Evolutionary conservation across 2,329 filamentous ascomycete species (phyloP).

Genomic region (Aspergillus oerlinghausenensis): DNA sequence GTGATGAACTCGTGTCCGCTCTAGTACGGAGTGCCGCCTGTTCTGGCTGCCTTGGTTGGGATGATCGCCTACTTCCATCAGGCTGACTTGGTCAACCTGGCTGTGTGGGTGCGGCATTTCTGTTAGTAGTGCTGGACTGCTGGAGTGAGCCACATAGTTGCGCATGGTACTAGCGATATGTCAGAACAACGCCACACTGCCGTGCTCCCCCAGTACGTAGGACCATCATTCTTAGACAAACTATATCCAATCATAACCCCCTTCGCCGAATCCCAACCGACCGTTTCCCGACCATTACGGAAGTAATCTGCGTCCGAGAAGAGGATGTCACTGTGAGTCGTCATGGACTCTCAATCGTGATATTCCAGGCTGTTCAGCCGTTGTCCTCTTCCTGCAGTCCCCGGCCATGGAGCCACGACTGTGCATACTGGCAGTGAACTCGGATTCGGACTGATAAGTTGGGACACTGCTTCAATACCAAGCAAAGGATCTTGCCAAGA

Average conservation of each 20-base stretch:
- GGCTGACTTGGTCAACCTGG: background rate
- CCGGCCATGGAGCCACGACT: conserved; percentile 9
- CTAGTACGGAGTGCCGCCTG: conserved; percentile 4
- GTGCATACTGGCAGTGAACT: background rate
- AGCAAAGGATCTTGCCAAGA: background rate
- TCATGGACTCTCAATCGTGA: background rate
- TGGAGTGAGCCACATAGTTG: too few relatives aligned
- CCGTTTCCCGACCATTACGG: background rate
- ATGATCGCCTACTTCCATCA: conserved; percentile 1
- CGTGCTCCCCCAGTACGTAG: background rate
- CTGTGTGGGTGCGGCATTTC: conserved; percentile 10
- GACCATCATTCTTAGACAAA: background rate
- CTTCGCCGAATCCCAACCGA: background rate
- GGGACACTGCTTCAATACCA: background rate
- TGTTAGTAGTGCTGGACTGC: background rate
- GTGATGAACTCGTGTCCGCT: conserved; percentile 12
- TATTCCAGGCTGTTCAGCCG: background rate
- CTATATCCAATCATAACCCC: background rate
- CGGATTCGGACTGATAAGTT: background rate
- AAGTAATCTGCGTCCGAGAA: background rate
- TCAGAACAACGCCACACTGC: background rate
- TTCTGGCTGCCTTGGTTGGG: conserved; percentile 10
- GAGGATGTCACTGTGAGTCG: background rate
- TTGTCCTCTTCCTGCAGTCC: conserved; percentile 5
- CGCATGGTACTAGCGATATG: too few relatives aligned